Evolutionary conservation across 352 stramenopile species (phyloP), one percentile per base, ranked within the genome.

Genomic region (Globisporangium cystogenes): DNA sequence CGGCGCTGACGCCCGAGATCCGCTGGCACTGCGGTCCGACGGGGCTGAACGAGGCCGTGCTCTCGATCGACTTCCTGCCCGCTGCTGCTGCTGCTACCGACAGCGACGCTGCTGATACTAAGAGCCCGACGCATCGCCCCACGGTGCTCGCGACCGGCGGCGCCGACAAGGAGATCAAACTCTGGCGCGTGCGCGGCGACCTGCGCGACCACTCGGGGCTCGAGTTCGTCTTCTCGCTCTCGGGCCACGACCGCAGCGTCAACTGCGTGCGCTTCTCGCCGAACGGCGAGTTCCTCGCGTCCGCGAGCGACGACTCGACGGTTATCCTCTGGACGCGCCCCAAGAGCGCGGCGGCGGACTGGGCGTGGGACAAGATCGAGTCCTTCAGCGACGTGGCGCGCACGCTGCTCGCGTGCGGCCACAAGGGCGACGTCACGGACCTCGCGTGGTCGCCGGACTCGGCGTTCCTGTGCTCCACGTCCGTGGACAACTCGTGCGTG

Each of bases 201-300:
- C 12, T 68, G 26, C 62, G 63, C 44, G 64, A 69, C 46, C 69
- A 68, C 51, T 48, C 57, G 23, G 67, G 64, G 1, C 73, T 90
- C 16, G 68, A 86, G 21, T 95, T 93, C 55, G 60, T 95, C 36
- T 91, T 93, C 61, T 90, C 80, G 48, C 77, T 95, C 29, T 76
- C 82, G 7, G 86, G 86, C 12, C 88, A 97, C 64, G 85, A 97
- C 53, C 82, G 86, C 48, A 95, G 83, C 57, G 71, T 97, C 59
- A 96, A 97, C 64, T 95, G 84, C 53, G 87, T 96, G 44, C 86
- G 87, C n/a, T 97, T 97, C 68, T 96, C 86, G 18, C 87, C 88
- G 33, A 76, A 96, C 24, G 87, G 87, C 10, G 62, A 70, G 40
- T 93, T 74, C 61, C 67, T 97, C 36, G 88, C 86, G 20, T 96